phyloP scores from a whole-genome alignment of 495 filamentous ascomycete genomes.

The Darksidea phi region DNA sequence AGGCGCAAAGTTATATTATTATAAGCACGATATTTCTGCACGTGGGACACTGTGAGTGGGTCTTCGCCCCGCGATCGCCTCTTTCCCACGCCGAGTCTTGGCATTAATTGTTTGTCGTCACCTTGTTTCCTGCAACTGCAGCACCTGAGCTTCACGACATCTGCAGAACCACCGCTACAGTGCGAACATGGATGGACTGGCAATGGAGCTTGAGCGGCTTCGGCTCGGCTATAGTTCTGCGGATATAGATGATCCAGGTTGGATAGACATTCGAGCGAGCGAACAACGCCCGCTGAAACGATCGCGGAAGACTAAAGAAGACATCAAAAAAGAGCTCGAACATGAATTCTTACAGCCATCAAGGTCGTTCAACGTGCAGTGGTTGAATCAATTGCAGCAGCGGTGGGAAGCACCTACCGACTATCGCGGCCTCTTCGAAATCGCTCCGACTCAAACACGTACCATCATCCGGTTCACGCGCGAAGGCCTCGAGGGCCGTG shows the following conservation, averaged over 20 bases:
- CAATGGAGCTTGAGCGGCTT: slow-evolving; percentile 16
- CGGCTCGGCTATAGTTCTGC: slow-evolving; percentile 25
- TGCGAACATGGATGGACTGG: slow-evolving; percentile 20
- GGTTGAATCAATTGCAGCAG: slow-evolving; percentile 87
- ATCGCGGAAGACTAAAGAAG: slow-evolving; percentile 53
- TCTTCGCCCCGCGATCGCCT: slow-evolving; percentile 6
- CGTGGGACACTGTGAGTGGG: too few species aligned
- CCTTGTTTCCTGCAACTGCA: background rate
- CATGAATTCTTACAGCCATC: slow-evolving; percentile 75
- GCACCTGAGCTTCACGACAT: background rate
- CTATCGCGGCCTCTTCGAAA: slow-evolving; percentile 73
- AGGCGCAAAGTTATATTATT: too few species aligned
- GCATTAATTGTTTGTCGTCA: slow-evolving; percentile 3
- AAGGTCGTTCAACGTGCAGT: slow-evolving; percentile 69
- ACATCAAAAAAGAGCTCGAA: slow-evolving; percentile 69
- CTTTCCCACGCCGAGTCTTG: background rate
- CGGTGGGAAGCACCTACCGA: slow-evolving; percentile 81
- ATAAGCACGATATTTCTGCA: too few species aligned
- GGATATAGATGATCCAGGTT: slow-evolving; percentile 17
- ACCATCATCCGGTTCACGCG: slow-evolving; percentile 89
- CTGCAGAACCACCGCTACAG: background rate
- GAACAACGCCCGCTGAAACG: slow-evolving; percentile 59
- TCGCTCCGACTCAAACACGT: slow-evolving; percentile 87
- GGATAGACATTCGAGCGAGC: slow-evolving; percentile 59
- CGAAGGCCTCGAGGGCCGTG: slow-evolving; percentile 87